phyloP scores from a whole-genome alignment of 805 yeast species.

The Yamadazyma nakazawae region DNA sequence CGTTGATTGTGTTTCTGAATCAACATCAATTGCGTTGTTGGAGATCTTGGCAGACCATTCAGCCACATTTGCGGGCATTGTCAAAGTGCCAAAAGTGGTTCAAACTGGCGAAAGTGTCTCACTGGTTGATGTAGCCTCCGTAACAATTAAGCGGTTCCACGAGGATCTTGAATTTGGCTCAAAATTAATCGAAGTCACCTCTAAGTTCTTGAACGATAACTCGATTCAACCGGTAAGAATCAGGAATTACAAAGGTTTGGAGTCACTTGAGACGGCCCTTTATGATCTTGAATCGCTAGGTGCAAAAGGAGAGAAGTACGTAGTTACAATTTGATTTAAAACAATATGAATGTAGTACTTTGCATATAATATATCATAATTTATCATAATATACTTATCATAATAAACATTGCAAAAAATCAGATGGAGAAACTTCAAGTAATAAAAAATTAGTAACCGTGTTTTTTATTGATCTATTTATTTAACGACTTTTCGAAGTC shows the following conservation, averaged over 20 bases:
- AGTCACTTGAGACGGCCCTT: constrained; percentile 32
- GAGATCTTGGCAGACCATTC: constrained; percentile 20
- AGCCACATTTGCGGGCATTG: constrained; percentile 37
- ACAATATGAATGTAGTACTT: no score
- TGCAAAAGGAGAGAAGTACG: constrained; percentile 43
- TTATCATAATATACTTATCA: no score
- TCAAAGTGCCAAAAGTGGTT: constrained; percentile 27
- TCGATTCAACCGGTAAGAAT: constrained; percentile 31
- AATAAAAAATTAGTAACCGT: not conserved
- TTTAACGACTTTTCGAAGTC: constrained; percentile 19
- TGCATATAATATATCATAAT: not conserved
- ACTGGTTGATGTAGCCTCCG: constrained; percentile 21
- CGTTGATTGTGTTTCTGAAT: constrained; percentile 44
- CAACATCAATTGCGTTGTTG: constrained; percentile 32
- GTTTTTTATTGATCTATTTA: not conserved
- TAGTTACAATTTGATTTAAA: constrained; percentile 9
- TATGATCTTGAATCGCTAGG: constrained; percentile 37
- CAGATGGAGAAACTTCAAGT: not conserved
- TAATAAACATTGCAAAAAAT: no score
- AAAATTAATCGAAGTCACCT: constrained; percentile 30
- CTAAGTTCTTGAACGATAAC: constrained; percentile 24
- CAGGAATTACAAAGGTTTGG: constrained; percentile 32
- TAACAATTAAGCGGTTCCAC: constrained; percentile 41
- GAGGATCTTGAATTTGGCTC: constrained; percentile 39
- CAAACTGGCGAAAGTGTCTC: constrained; percentile 18